These are phyloP conservation scores for Protomyces inundatus DNA, from an alignment of 1,139 yeast species.

Conservation along the genomic window DNA sequence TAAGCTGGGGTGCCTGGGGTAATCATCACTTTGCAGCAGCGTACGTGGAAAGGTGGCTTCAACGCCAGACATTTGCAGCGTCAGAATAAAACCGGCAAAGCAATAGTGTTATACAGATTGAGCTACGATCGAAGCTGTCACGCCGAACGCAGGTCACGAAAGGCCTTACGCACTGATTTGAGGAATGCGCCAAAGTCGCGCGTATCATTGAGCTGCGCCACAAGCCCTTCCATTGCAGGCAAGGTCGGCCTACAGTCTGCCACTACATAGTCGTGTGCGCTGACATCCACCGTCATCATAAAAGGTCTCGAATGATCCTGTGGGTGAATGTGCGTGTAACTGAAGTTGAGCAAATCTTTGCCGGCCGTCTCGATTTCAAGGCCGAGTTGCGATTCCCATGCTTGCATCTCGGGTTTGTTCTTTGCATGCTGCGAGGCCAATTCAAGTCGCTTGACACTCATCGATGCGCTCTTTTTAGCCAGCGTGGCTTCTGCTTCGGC, in stretches of 20 bases:
- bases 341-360: slow-evolving; percentile 25
- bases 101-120: too few species aligned
- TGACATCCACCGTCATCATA: slow-evolving; percentile 21
- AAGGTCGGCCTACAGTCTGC: slow-evolving; percentile 70
- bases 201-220: slow-evolving; percentile 27
- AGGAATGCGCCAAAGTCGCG: slow-evolving; percentile 33
- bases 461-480: slow-evolving; percentile 14
- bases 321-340: slow-evolving; percentile 26
- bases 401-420: slow-evolving; percentile 26
- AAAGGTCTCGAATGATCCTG: slow-evolving; percentile 14
- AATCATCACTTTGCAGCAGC: not conserved
- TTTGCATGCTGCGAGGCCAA: slow-evolving; percentile 17
- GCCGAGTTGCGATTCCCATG: slow-evolving; percentile 28
- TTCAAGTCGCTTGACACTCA: slow-evolving; percentile 11
- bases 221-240: slow-evolving; percentile 41
- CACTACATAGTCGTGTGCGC: slow-evolving; percentile 42
- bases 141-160: not conserved
- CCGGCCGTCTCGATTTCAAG: slow-evolving; percentile 28
- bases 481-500: not conserved
- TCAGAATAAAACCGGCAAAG: too few species aligned
- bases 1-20: slow-evolving; percentile 15
- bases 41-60: not conserved
- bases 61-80: too few species aligned
- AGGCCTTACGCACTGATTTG: slow-evolving; percentile 60
- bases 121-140: too few species aligned